A percentile compares a stretch with the other conserved stretches of the same genome.
Evolutionary conservation across 2,329 filamentous ascomycete species (phyloP).

Genomic region (Nothophaeocryptopus gaeumannii): DNA sequence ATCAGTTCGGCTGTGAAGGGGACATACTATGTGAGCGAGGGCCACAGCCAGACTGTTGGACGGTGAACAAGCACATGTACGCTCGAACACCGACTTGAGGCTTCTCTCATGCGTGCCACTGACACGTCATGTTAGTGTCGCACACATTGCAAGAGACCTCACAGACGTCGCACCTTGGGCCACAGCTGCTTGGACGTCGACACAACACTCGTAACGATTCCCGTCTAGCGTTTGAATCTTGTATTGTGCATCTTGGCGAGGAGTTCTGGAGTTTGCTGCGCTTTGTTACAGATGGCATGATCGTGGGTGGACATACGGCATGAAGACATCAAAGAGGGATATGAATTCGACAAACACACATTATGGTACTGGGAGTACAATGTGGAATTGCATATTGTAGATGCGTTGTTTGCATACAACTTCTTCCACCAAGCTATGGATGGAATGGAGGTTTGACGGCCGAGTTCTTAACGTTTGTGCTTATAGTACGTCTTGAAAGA

Average conservation of each 20-base stretch:
- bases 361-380: no score
- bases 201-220: slow-evolving; percentile 4
- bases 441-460: no score
- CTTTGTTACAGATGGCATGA: no score
- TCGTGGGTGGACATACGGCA: no score
- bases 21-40: slow-evolving; percentile 44
- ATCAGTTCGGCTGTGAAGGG: slow-evolving; percentile 50
- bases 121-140: not conserved
- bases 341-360: no score
- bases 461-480: no score
- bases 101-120: not conserved
- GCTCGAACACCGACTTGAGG: not conserved
- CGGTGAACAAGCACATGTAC: slow-evolving; percentile 2
- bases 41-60: slow-evolving; percentile 22
- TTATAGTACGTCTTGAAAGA: no score
- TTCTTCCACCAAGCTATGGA: no score
- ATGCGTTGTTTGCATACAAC: no score
- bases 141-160: not conserved
- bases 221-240: slow-evolving; percentile 2
- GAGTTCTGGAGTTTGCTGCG: slow-evolving; percentile 2
- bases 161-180: not conserved
- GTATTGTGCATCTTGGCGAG: slow-evolving; percentile 6
- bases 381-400: no score
- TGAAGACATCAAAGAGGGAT: no score
- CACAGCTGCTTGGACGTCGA: not conserved